Evolutionary conservation across 2,329 filamentous ascomycete species (phyloP).

Genomic region (Neofusicoccum umdonicola): DNA sequence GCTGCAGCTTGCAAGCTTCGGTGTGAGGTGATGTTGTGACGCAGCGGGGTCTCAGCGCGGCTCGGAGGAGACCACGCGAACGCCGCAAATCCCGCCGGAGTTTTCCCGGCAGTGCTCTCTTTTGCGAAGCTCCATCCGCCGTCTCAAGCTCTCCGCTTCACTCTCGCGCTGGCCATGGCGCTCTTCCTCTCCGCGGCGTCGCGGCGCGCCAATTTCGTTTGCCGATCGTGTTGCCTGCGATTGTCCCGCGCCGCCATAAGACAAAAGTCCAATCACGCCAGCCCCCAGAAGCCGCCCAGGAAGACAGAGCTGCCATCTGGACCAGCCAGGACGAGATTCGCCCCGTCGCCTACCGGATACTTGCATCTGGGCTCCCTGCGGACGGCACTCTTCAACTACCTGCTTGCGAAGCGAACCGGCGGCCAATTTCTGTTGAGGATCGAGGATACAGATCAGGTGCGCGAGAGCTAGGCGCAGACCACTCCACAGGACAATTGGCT

Average conservation of each 20-base stretch:
- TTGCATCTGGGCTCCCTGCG: conserved; percentile 87
- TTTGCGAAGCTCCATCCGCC: background rate
- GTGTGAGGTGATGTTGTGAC: background rate
- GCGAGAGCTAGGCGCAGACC: background rate
- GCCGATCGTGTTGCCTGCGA: background rate
- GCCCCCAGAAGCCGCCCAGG: background rate
- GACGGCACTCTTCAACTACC: conserved; percentile 92
- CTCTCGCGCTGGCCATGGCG: background rate
- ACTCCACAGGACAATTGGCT: conserved; percentile 26
- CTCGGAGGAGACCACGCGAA: background rate
- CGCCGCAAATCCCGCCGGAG: background rate
- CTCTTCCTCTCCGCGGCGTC: background rate
- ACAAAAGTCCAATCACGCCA: background rate
- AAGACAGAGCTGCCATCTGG: conserved; percentile 7
- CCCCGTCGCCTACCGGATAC: conserved; percentile 91
- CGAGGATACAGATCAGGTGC: conserved; percentile 90
- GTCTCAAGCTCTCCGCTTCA: background rate
- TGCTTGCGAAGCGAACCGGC: conserved; percentile 81
- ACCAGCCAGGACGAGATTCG: conserved; percentile 75
- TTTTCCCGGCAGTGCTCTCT: background rate
- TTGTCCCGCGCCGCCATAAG: background rate
- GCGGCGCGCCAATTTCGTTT: conserved; percentile 9
- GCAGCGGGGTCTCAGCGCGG: background rate
- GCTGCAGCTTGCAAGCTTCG: background rate
- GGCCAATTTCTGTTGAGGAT: conserved; percentile 89